phyloP scores from a whole-genome alignment of 768 basidiomycete species.

The Amanita rubescens region DNA sequence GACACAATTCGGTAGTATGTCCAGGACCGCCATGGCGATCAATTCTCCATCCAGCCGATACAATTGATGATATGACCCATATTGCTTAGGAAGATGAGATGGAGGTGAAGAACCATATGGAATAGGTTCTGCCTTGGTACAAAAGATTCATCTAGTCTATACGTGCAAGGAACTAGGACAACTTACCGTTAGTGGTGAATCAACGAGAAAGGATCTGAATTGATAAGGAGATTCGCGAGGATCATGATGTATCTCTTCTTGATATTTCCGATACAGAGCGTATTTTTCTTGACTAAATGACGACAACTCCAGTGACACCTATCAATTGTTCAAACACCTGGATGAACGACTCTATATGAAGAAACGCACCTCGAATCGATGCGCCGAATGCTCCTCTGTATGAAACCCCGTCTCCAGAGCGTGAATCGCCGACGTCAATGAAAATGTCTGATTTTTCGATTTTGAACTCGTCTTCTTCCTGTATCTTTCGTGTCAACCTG shows the following conservation, averaged over 20 bases:
- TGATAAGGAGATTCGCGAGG: conserved; percentile 35
- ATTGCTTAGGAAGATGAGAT: conserved; percentile 58
- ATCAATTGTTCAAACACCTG: background rate
- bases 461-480: conserved; percentile 15
- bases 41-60: conserved; percentile 78
- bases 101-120: conserved; percentile 44
- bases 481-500: background rate
- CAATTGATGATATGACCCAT: conserved; percentile 91
- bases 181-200: conserved; percentile 66
- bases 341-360: background rate
- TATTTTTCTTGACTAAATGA: conserved; percentile 78
- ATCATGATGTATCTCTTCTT: conserved; percentile 72
- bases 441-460: conserved; percentile 26
- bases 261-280: conserved; percentile 70
- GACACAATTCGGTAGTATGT: conserved; percentile 82
- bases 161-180: background rate
- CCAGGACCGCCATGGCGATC: conserved; percentile 82
- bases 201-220: conserved; percentile 74
- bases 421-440: conserved; percentile 45
- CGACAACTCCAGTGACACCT: conserved; percentile 75
- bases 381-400: conserved; percentile 24
- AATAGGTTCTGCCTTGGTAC: conserved; percentile 48
- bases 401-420: conserved; percentile 39
- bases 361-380: conserved; percentile 53
- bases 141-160: background rate